Evolutionary conservation across 2,329 filamentous ascomycete genomes (phyloP).

Genomic region (Aspergillus calidoustus): DNA sequence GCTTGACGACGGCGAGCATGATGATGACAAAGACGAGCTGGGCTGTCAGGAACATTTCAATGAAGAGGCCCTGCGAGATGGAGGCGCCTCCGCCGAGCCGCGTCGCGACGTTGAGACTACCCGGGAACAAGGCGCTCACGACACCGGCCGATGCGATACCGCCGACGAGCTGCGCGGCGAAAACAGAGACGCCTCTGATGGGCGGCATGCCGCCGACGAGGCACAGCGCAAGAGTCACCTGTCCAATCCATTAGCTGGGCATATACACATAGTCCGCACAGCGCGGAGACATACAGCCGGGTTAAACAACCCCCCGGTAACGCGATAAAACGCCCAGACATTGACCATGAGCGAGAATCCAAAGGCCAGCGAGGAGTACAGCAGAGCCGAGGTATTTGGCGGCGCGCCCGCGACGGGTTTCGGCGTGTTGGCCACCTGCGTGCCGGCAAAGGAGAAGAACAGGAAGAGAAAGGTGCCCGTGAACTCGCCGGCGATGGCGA

Average conservation of each 20-base stretch:
- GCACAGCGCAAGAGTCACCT: constrained; percentile 64
- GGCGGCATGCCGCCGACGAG: constrained; percentile 62
- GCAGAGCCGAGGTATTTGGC: constrained; percentile 42
- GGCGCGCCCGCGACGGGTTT: constrained; percentile 36
- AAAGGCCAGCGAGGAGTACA: constrained; percentile 52
- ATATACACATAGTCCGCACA: neutral
- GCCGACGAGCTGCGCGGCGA: constrained; percentile 62
- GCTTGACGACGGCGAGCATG: constrained; percentile 75
- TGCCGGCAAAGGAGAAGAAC: constrained; percentile 54
- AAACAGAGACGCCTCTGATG: constrained; percentile 56
- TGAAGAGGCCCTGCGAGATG: constrained; percentile 64
- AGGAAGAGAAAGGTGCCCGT: constrained; percentile 58
- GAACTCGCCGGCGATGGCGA: constrained; percentile 56
- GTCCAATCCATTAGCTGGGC: neutral
- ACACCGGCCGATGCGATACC: constrained; percentile 65
- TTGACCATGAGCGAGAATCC: constrained; percentile 56
- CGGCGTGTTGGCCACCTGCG: constrained; percentile 51
- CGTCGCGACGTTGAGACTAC: constrained; percentile 60
- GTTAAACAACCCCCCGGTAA: constrained; percentile 58
- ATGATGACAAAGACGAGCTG: constrained; percentile 68
- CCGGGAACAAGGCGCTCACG: constrained; percentile 63
- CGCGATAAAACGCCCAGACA: constrained; percentile 59
- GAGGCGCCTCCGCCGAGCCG: constrained; percentile 57
- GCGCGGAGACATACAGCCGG: constrained; percentile 44
- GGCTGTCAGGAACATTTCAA: constrained; percentile 69